These are phyloP conservation scores for Amanita subjunquillea DNA, from an alignment of 768 basidiomycete genomes.

Conservation along the genomic window DNA sequence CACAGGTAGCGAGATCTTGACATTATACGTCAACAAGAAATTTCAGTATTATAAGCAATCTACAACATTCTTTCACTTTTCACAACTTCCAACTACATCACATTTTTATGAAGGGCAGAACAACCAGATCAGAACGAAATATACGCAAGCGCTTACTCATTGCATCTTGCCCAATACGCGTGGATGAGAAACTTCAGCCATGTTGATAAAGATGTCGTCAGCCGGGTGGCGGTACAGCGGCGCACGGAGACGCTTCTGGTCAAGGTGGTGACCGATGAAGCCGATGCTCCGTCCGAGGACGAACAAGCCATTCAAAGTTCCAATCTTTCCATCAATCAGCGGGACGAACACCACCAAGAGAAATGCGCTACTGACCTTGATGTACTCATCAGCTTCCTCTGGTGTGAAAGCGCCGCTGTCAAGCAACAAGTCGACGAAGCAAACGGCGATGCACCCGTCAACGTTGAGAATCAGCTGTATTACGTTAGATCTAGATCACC, in stretches of 20 bases:
- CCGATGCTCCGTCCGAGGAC: constrained; percentile 96
- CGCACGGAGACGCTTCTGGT: constrained; percentile 91
- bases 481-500: background rate
- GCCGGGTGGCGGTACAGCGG: constrained; percentile 93
- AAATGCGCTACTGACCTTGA: constrained; percentile 40
- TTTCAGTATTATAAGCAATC: too few relatives aligned
- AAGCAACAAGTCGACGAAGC: constrained; percentile 90
- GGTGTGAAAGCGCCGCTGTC: constrained; percentile 91
- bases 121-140: too few relatives aligned
- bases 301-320: constrained; percentile 92
- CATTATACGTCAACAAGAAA: too few relatives aligned
- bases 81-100: too few relatives aligned
- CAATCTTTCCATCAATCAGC: constrained; percentile 37
- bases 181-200: constrained; percentile 77
- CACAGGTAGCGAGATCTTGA: too few relatives aligned
- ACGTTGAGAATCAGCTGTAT: constrained; percentile 86
- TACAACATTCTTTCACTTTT: too few relatives aligned
- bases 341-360: too few relatives aligned
- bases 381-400: constrained; percentile 96
- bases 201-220: constrained; percentile 94
- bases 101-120: too few relatives aligned
- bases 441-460: constrained; percentile 91
- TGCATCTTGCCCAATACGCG: constrained; percentile 58
- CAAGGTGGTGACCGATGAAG: constrained; percentile 93
- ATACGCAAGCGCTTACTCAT: background rate